Evolutionary conservation across 768 basidiomycete genomes (phyloP), one percentile per base, ranked within the genome.

Genomic region (Clitopilus hobsonii): DNA sequence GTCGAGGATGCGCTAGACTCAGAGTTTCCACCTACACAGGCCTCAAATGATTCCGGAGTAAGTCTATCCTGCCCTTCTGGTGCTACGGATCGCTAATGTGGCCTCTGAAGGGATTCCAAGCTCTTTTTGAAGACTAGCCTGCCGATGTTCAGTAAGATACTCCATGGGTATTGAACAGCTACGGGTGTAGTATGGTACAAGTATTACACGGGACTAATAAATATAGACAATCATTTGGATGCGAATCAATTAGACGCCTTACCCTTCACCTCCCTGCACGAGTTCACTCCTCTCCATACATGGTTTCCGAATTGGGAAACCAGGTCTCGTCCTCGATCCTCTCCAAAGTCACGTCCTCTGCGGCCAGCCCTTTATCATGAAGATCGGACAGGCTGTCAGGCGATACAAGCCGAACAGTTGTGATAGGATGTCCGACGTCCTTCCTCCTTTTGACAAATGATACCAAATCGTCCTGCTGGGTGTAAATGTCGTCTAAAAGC

Each of bases 51-150:
- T 20, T 61, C 65, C 3, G 74, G 68, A 68, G 78, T 75, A 60
- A 55, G 57, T 54, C 49, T 28, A 5, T 16, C 14, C 29, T 7
- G n/a, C 25, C 7, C 3, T 3, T 2, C 3, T 24, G 6, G 18
- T 38, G 5, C 29, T 24, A 49, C 5, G 53, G 32, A 14, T 25
- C 22, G n/a, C 56, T 32, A 49, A 26, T 54, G 53, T 51, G 5
- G 24, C 18, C 28, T 0, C 18, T 27, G 24, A 55, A 79, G 75
- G 58, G 65, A 23, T 82, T 82, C 63, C 74, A 72, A 62, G 78
- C 81, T 14, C 63, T 82, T 16, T 82, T 82, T 57, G 75, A 80
- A 54, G 80, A 82, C 64, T 82, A 62, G 64, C n/a, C 47, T 50
- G 20, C 16, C 8, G 36, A 16, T 47, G 29, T n/a, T n/a, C n/a